Base-by-base conservation (phyloP, 2,329 filamentous ascomycete species). In the Aspergillus sp. region DNA sequence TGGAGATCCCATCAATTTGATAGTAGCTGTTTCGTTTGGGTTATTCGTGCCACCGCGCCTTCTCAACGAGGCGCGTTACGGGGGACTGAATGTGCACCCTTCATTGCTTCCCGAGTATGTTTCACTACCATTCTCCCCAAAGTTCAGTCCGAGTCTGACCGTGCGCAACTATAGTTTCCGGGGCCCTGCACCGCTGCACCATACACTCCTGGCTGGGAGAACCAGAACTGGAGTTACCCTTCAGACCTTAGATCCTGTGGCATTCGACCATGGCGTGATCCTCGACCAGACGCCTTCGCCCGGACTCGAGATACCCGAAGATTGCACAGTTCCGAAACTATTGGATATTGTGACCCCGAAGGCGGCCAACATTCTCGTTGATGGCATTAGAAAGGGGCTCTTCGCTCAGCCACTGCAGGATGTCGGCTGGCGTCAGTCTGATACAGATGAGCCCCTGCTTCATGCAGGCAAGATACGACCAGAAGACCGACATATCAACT, bases 11-110 rank as follows among this genome's bases (percentile, higher is more conserved):
- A 86, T 87, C 65, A 92, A 97, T 73, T 81, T 99, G 59, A 84
- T 99, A 66, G 82, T 98, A 50, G 93, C 93, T 52, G 95, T 98
- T 4, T 98, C 95, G 0, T 99, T 98, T 76, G 95, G 95, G 3
- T 84, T 96, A 7, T 89, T 97, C 62, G 88, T 99, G 1, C 95
- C 95, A 0, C 82, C 84, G 0, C 84, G 91, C 4, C 86, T 98
- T 16, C 80, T 99, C 22, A 79, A 79, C 22, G 78, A 78, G 1
- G 85, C 90, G 24, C 85, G 84, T 67, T 96, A 96, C 76, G 93
- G 93, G 49, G 95, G 95, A 0, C 78, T 99, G 3, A 99, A 99
- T 75, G 84, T 99, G 2, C 95, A 99, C 71, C 95, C 95, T 1
- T 98, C 94, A 0, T 78, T 97, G 29, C 84, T 99, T 14, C 94